Conservation (phyloP, 169 alveolate species). For the Haemoproteus tartakovskyi region DNA sequence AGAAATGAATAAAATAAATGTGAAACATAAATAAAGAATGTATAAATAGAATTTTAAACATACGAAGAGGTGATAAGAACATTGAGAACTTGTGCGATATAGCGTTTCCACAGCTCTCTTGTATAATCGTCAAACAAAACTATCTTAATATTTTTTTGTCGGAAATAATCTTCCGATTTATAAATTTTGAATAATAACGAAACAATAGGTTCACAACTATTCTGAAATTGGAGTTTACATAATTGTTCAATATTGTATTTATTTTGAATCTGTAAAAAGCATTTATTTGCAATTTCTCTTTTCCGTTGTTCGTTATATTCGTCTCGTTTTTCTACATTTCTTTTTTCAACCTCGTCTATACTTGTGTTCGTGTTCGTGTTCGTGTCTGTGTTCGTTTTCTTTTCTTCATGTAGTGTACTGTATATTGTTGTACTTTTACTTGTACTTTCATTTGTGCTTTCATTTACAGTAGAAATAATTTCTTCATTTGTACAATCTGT, state of each 20-base stretch:
- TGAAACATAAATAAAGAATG: too few relatives aligned
- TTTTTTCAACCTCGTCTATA: background rate
- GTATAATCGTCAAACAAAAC: conserved; percentile 64
- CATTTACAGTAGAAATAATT: conserved; percentile 3
- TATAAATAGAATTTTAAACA: too few relatives aligned
- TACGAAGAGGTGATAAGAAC: conserved; percentile 61
- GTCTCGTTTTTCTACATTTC: conserved; percentile 4
- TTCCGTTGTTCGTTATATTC: too few relatives aligned
- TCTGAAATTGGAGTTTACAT: conserved; percentile 20
- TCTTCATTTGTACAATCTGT: conserved; percentile 53
- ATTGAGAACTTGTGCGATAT: conserved; percentile 30
- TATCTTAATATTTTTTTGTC: conserved; percentile 29
- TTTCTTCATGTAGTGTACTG: background rate
- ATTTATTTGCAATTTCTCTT: conserved; percentile 58
- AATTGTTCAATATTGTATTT: conserved; percentile 54
- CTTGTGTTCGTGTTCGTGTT: background rate
- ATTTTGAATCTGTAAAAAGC: conserved; percentile 26
- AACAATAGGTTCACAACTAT: conserved; percentile 26
- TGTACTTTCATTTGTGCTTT: background rate
- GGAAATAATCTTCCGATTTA: too few relatives aligned
- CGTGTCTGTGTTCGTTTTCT: background rate
- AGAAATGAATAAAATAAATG: too few relatives aligned
- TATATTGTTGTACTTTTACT: background rate
- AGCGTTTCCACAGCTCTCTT: conserved; percentile 58
- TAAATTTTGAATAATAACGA: conserved; percentile 22